Base-by-base conservation (phyloP, 305 asterid genomes). In the Lippia alba region DNA sequence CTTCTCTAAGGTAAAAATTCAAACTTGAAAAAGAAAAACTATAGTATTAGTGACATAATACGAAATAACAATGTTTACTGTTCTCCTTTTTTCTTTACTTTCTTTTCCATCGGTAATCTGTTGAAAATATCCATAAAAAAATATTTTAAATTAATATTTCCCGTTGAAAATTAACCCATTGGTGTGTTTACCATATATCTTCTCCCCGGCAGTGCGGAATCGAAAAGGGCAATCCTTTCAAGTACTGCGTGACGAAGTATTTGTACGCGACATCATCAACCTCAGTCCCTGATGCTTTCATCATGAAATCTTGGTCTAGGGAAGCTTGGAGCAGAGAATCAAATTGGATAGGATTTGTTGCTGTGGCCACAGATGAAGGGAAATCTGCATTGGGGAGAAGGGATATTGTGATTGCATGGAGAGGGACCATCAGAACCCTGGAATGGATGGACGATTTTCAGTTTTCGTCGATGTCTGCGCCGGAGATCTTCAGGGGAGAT, bases 291-390 rank as follows among this genome's bases (percentile, higher is more conserved):
- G 87, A 78, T 1, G 81, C 91, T 5, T 85, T 87, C 69, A 76
- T 85, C 1, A 0, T 82, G 61, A 80, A n/a, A 79, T 80, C 91
- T 6, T 71, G 74, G 79, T 84, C 90, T 3, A 75, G 88, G 54
- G 85, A 84, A 68, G 79, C 94, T 0, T 75, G 83, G 84, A 79
- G 81, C 56, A 84, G 76, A 77, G 90, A 91, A 54, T 89, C 96
- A 1, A 89, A 89, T 36, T 91, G 92, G 91, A 87, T 87, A 3
- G 95, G 97, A 10, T 91, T 63, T 33, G 83, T 86, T 36, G 93
- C 89, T 0, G 95, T 91, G 74, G 89, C 92, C 0, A 89, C 91
- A 0, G 94, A 91, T 19, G 91, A 86, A 64, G 95, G 90, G 64
- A 83, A 79, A 46, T 34, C 12, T 1, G 86, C 76, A 4, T 34